These are phyloP conservation scores for Tylopilus rubrobrunneus DNA, from an alignment of 768 basidiomycete genomes.

Conservation along the genomic window DNA sequence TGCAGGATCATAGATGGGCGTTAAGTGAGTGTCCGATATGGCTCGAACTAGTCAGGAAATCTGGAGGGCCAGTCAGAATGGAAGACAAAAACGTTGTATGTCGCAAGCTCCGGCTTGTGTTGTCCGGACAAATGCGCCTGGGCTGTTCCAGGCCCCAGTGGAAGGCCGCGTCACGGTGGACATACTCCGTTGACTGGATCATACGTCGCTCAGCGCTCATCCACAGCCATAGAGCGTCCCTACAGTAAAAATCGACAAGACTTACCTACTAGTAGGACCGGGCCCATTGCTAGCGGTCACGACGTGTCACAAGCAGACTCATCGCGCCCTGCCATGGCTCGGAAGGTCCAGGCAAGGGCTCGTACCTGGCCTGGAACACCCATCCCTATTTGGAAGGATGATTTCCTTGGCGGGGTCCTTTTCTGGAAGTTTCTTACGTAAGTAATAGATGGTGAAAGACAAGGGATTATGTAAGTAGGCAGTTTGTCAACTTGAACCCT, in stretches of 20 bases:
- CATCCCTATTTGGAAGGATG: neutral
- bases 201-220: no score
- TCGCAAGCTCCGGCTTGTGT: neutral
- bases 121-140: neutral
- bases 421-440: no score
- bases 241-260: neutral
- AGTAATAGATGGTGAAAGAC: no score
- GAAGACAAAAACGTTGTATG: neutral
- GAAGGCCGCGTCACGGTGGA: neutral
- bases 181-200: neutral
- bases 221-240: no score
- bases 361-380: slow-evolving; percentile 5
- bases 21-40: slow-evolving; percentile 13
- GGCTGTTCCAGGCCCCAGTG: neutral
- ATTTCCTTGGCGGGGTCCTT: no score
- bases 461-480: no score
- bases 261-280: neutral
- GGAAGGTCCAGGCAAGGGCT: neutral
- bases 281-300: neutral
- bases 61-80: slow-evolving; percentile 1
- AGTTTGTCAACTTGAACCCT: no score
- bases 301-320: neutral
- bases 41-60: no score
- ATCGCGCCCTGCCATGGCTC: no score
- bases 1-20: neutral